Evolutionary conservation across 169 alveolate species (phyloP).

Genomic region (Plasmodium billcollinsi): DNA sequence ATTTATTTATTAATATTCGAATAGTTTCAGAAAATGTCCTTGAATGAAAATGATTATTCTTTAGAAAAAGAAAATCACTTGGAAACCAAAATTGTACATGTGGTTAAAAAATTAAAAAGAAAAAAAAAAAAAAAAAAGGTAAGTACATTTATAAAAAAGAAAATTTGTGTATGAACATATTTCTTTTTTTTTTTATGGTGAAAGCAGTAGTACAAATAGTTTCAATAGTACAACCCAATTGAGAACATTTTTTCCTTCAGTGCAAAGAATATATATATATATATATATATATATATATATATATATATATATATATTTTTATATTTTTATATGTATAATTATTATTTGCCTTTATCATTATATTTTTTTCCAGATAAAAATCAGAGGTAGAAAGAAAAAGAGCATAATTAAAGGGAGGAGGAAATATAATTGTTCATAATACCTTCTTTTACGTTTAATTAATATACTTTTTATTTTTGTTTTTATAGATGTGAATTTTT

Average conservation of each 20-base stretch:
- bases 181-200: constrained; percentile 20
- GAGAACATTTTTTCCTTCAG: neutral
- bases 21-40: constrained; percentile 70
- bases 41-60: constrained; percentile 38
- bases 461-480: neutral
- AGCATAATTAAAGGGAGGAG: constrained; percentile 24
- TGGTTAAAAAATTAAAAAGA: constrained; percentile 47
- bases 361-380: constrained; percentile 23
- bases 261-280: too few relatives aligned
- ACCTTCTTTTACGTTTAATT: neutral
- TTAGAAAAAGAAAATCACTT: constrained; percentile 30
- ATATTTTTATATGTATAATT: neutral
- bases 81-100: constrained; percentile 57
- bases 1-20: constrained; percentile 22
- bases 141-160: neutral
- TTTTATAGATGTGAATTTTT: constrained; percentile 1
- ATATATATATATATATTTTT: neutral
- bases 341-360: neutral
- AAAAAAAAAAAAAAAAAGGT: constrained; percentile 62
- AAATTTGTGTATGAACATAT: constrained; percentile 1
- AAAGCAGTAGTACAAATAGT: constrained; percentile 1
- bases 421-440: neutral
- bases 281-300: neutral
- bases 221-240: neutral
- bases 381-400: constrained; percentile 18